Evolutionary conservation across 371 early-diverging fungal genomes (phyloP).

Genomic region (Actinomucor elegans): DNA sequence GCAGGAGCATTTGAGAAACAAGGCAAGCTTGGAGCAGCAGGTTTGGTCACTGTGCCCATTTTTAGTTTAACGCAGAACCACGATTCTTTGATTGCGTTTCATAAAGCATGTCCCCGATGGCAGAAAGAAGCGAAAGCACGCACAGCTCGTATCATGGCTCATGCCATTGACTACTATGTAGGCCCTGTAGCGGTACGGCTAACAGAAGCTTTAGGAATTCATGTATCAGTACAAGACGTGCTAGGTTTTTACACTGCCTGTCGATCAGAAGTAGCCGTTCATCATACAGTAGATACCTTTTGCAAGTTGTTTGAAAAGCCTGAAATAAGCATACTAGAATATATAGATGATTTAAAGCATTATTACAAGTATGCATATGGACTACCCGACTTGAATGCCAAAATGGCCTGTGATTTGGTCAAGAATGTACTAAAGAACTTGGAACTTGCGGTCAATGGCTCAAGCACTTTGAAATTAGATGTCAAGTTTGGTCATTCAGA

Average conservation of each 20-base stretch:
- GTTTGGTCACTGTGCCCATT: constrained; percentile 16
- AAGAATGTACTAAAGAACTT: constrained; percentile 19
- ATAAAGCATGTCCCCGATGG: constrained; percentile 25
- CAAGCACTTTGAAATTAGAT: constrained; percentile 1
- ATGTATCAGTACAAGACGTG: constrained; percentile 15
- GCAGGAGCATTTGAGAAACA: constrained; percentile 4
- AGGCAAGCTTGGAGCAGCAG: background rate
- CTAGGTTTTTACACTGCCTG: constrained; percentile 30
- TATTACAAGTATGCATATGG: constrained; percentile 43
- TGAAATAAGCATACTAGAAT: constrained; percentile 33
- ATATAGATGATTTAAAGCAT: constrained; percentile 32
- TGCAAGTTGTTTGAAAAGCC: constrained; percentile 29
- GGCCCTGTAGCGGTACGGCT: constrained; percentile 23
- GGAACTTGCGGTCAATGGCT: background rate
- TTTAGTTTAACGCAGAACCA: constrained; percentile 13
- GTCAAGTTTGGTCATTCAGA: constrained; percentile 46
- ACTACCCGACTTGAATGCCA: constrained; percentile 20
- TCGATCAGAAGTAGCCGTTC: constrained; percentile 29
- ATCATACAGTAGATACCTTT: constrained; percentile 21
- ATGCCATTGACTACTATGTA: background rate
- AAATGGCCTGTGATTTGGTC: constrained; percentile 33
- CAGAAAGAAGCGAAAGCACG: background rate
- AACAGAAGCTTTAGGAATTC: constrained; percentile 8
- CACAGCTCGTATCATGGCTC: background rate
- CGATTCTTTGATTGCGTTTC: constrained; percentile 22